Conservation (phyloP, 331 rosid species). For the Cydonia oblonga region DNA sequence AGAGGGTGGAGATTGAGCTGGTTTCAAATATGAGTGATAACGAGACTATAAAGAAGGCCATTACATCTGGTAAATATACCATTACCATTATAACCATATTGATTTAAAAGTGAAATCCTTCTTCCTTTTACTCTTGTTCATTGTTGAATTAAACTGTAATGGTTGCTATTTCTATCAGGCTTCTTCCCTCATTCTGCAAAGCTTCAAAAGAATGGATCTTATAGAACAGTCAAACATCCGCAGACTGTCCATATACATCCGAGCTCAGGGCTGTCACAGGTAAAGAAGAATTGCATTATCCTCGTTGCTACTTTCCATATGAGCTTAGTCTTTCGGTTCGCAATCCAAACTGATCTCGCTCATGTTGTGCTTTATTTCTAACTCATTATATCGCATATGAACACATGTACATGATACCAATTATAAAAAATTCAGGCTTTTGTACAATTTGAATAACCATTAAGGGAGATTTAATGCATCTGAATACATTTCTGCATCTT, state of each 20-base stretch:
- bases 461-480: neutral
- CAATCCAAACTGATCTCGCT: neutral
- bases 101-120: neutral
- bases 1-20: constrained; percentile 85
- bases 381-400: neutral
- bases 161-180: constrained; percentile 34
- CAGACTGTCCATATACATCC: constrained; percentile 95
- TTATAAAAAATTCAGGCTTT: neutral
- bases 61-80: constrained; percentile 62
- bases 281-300: constrained; percentile 5
- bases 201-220: constrained; percentile 79
- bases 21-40: constrained; percentile 50
- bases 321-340: neutral
- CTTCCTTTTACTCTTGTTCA: neutral
- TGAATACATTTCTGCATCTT: neutral
- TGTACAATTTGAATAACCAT: neutral
- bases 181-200: constrained; percentile 76
- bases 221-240: constrained; percentile 65
- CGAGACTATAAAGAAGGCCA: constrained; percentile 73
- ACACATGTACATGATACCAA: neutral
- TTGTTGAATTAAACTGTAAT: constrained; percentile 6
- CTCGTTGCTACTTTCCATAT: neutral
- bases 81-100: neutral
- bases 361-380: neutral
- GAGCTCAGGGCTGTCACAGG: constrained; percentile 87